A percentile compares a stretch with the other conserved stretches of the same genome.
Evolutionary conservation across 441 rosid species (phyloP).

Genomic region (Manihot esculenta): DNA sequence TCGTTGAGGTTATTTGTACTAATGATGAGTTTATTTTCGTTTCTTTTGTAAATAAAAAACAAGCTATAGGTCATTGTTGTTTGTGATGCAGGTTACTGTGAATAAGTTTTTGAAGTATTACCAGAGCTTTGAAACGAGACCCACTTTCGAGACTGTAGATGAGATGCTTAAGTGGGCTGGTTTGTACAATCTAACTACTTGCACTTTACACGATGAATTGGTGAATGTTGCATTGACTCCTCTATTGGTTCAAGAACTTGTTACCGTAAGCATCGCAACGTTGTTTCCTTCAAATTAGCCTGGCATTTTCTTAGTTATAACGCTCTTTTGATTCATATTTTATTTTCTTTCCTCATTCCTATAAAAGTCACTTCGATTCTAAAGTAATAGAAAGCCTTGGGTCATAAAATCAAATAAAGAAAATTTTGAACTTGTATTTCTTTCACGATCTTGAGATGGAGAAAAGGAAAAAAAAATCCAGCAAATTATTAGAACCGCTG

Average conservation of each 20-base stretch:
- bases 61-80: background rate
- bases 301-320: background rate
- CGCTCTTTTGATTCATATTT: too few relatives aligned
- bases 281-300: background rate
- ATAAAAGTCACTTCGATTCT: too few relatives aligned
- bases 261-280: constrained; percentile 52
- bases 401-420: too few relatives aligned
- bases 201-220: constrained; percentile 56
- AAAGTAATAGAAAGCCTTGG: too few relatives aligned
- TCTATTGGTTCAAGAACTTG: constrained; percentile 57
- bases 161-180: constrained; percentile 90
- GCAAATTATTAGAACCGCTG: too few relatives aligned
- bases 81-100: constrained; percentile 49
- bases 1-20: constrained; percentile 51
- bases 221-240: constrained; percentile 48
- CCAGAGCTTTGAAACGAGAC: constrained; percentile 56
- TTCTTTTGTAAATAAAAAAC: background rate
- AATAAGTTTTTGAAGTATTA: constrained; percentile 74
- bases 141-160: constrained; percentile 69
- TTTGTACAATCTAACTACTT: constrained; percentile 64
- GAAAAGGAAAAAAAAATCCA: too few relatives aligned
- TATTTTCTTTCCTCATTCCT: background rate
- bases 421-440: too few relatives aligned
- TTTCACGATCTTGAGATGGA: too few relatives aligned
- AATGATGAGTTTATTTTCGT: background rate